Base-by-base conservation (phyloP, 805 yeast species). In the Ogataea methanolica region DNA sequence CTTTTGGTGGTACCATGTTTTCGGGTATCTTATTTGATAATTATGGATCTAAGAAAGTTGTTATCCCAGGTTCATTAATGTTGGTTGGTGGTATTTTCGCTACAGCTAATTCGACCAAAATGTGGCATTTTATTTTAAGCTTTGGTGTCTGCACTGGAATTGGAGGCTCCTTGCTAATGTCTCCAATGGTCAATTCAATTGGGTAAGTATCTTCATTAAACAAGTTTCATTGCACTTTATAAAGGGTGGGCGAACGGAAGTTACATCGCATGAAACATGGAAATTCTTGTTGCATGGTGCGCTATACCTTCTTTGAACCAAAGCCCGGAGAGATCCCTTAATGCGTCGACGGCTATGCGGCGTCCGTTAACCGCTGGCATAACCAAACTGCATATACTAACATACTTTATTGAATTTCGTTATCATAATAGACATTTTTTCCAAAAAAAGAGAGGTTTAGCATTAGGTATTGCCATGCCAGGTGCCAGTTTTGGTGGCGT, bases 401-500 rank as follows among this genome's bases (percentile, higher is more conserved):
- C 31, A 26, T 26, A 8, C 12, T 26, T 26, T 7, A 26, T 26
- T 7, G 11, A 26, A 3, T 26, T 11, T 85, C 85, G 0, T 60
- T 73, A 31, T 60, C 79, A 5, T 73, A 19, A 19, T 21, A 44
- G 82, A 38, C 90, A 85, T 54, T 83, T 84, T 79, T 85, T 83
- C 55, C 60, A 67, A 47, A 67, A 63, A 34, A 76, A 73, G 48
- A 70, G 88, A 50, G 88, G 84, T 0, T 59, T 72, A 46, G 86
- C 84, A 6, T 68, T 80, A 34, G 87, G 88, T 0, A 53, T 82
- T 3, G 83, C 84, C 4, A 78, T 83, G 46, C 70, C 74, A 34
- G 84, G 84, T 19, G 83, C 83, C 2, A 75, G 81, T 4, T 45
- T 79, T 17, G 85, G 84, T 21, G 85, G 84, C 38, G 67, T 78